Conservation (phyloP, 257 asterid species). For the Lycium ferocissimum region DNA sequence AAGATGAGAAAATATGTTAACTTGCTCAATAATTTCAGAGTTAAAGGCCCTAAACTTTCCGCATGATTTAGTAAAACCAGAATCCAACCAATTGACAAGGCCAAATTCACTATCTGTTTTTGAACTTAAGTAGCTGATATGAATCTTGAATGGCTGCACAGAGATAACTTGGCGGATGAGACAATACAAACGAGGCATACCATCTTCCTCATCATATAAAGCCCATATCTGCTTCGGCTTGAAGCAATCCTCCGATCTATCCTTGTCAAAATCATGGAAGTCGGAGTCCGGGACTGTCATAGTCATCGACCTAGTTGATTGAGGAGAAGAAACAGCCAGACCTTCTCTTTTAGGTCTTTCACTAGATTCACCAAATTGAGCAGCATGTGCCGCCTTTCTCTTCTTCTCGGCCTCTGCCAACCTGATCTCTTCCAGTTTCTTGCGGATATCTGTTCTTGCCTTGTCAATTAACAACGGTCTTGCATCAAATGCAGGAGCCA, state of each 20-base stretch:
- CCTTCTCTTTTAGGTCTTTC: conserved; percentile 41
- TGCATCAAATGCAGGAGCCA: conserved; percentile 67
- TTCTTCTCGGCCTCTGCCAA: conserved; percentile 64
- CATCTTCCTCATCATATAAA: conserved; percentile 94
- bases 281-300: conserved; percentile 97
- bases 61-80: conserved; percentile 93
- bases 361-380: conserved; percentile 46
- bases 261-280: conserved; percentile 93
- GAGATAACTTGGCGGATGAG: conserved; percentile 87
- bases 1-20: conserved; percentile 92
- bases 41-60: conserved; percentile 85
- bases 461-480: conserved; percentile 73
- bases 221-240: conserved; percentile 98
- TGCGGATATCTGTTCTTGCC: conserved; percentile 67
- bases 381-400: conserved; percentile 52
- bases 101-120: conserved; percentile 88
- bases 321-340: conserved; percentile 39
- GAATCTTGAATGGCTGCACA: conserved; percentile 79
- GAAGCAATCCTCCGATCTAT: conserved; percentile 90
- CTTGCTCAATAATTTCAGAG: conserved; percentile 87
- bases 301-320: conserved; percentile 57
- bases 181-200: conserved; percentile 99
- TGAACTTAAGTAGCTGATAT: conserved; percentile 88
- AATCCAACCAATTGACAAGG: conserved; percentile 86
- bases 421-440: conserved; percentile 69